Evolutionary conservation across 805 yeast species (phyloP).

Genomic region (Yamadazyma tumulicola): DNA sequence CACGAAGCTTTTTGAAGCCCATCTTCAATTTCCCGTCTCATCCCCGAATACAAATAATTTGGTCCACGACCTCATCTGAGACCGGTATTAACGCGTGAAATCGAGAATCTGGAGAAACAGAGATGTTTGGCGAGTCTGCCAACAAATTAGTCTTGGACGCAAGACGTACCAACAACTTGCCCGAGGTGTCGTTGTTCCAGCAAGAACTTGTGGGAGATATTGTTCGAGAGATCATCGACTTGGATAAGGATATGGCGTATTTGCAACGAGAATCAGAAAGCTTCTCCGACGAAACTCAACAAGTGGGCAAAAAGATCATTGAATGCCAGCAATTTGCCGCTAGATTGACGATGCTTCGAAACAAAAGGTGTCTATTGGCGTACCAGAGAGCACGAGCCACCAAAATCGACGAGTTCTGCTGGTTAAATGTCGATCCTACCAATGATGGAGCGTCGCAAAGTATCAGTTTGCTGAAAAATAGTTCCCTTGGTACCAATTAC

Average conservation of each 20-base stretch:
- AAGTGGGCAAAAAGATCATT: constrained; percentile 43
- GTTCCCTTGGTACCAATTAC: constrained; percentile 15
- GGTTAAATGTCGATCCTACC: constrained; percentile 61
- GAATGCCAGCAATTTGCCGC: constrained; percentile 68
- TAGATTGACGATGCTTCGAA: constrained; percentile 75
- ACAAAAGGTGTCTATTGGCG: constrained; percentile 85
- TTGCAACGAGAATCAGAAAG: constrained; percentile 29
- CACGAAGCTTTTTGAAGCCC: no score
- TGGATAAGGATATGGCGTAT: constrained; percentile 54
- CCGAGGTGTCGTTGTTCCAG: constrained; percentile 65
- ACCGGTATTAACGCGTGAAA: neutral
- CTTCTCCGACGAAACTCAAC: constrained; percentile 16
- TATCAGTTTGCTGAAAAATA: constrained; percentile 1
- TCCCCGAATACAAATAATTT: neutral
- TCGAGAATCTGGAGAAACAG: constrained; percentile 1
- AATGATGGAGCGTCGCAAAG: constrained; percentile 9
- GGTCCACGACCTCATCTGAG: neutral
- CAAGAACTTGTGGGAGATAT: constrained; percentile 68
- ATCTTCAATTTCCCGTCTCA: no score
- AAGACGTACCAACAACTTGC: constrained; percentile 66
- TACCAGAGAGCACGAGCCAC: constrained; percentile 72
- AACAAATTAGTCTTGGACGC: constrained; percentile 83
- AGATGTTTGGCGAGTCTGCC: constrained; percentile 88
- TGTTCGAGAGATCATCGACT: constrained; percentile 64
- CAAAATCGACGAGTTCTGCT: constrained; percentile 60